Percentiles rank a stretch among this genome's conserved stretches.
Conservation (phyloP, 345 rosid genomes). For the Hibiscus syriacus region DNA sequence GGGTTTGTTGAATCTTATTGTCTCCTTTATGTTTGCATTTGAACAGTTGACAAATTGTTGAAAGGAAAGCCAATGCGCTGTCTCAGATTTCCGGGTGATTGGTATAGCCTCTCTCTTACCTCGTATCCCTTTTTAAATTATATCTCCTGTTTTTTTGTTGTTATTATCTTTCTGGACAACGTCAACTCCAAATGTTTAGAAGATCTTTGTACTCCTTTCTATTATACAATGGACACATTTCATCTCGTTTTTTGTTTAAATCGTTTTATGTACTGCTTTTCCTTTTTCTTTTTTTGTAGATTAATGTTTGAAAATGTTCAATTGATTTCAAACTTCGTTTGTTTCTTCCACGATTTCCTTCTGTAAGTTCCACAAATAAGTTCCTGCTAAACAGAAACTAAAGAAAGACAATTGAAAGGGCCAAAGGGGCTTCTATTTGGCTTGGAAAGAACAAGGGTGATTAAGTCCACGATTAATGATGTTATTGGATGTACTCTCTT, state of each 20-base stretch:
- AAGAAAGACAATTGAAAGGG: background rate
- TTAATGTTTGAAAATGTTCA: background rate
- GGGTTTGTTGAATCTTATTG: conserved; percentile 12
- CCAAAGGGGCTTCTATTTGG: background rate
- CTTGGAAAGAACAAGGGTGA: background rate
- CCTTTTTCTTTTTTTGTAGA: background rate
- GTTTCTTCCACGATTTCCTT: no score
- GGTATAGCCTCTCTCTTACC: conserved; percentile 38
- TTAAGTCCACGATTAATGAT: background rate
- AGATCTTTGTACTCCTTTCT: background rate
- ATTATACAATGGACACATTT: background rate
- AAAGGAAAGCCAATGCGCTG: conserved; percentile 98
- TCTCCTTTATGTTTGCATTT: background rate
- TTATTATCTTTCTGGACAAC: background rate
- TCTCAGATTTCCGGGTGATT: conserved; percentile 91
- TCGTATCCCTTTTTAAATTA: background rate
- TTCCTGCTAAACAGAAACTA: background rate
- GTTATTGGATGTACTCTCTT: background rate
- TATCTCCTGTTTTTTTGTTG: background rate
- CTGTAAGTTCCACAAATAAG: background rate
- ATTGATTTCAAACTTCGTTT: background rate
- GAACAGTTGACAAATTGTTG: conserved; percentile 64
- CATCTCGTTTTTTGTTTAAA: background rate
- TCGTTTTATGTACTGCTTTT: background rate
- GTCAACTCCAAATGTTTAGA: background rate